Evolutionary conservation across 2,329 filamentous ascomycete species (phyloP).

Genomic region (Hypoxylon sp.): DNA sequence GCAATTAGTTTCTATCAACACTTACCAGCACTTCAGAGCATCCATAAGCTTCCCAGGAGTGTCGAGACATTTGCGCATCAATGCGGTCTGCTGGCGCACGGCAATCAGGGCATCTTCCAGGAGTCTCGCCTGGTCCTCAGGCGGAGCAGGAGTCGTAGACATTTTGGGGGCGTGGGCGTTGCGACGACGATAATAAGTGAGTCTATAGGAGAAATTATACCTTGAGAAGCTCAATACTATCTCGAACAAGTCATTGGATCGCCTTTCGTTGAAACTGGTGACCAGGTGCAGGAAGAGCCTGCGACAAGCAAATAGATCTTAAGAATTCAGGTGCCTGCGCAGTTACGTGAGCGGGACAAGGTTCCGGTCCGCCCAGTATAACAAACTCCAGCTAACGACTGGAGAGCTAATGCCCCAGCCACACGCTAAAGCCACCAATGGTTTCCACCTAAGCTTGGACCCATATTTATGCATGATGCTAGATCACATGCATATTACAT

Average conservation of each 20-base stretch:
- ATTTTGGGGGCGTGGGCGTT: slow-evolving; percentile 46
- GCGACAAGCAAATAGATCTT: slow-evolving; percentile 22
- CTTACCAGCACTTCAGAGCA: slow-evolving; percentile 98
- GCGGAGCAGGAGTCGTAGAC: slow-evolving; percentile 70
- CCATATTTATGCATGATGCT: not conserved
- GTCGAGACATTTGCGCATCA: slow-evolving; percentile 98
- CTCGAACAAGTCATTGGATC: slow-evolving; percentile 38
- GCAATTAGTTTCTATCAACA: slow-evolving; percentile 44
- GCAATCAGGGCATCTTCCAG: slow-evolving; percentile 97
- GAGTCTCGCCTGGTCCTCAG: slow-evolving; percentile 89
- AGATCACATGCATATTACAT: not conserved
- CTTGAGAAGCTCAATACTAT: slow-evolving; percentile 27
- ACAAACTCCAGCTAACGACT: slow-evolving; percentile 15
- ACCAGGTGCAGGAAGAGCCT: slow-evolving; percentile 31
- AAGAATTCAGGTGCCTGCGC: slow-evolving; percentile 38
- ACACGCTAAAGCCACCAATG: slow-evolving; percentile 13
- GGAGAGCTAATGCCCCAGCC: slow-evolving; percentile 9
- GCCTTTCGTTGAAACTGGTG: slow-evolving; percentile 21
- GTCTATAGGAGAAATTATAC: slow-evolving; percentile 20
- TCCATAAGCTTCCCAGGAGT: slow-evolving; percentile 99
- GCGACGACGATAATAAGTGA: slow-evolving; percentile 16
- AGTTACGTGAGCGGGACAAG: slow-evolving; percentile 42
- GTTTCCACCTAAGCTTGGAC: not conserved
- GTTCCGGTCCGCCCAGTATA: slow-evolving; percentile 3
- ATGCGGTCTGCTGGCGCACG: slow-evolving; percentile 94